These are phyloP conservation scores for Cyphellophora attinorum DNA, from an alignment of 2,329 filamentous ascomycete genomes.

Conservation along the genomic window DNA sequence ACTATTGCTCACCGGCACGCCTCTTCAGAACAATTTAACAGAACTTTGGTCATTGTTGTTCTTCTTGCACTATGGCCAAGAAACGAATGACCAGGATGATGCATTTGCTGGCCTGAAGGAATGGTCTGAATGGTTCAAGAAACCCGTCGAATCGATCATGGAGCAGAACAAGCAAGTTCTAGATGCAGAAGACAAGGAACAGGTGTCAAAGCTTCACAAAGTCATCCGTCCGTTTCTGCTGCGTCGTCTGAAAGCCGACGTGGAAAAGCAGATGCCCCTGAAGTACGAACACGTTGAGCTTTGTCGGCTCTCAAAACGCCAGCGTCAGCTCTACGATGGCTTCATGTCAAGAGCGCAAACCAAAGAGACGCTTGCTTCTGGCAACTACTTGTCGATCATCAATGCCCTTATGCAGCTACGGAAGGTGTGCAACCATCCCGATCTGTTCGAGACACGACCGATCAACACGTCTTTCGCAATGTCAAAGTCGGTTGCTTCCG, in stretches of 20 bases:
- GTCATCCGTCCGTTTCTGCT: slow-evolving; percentile 87
- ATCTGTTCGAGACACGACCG: slow-evolving; percentile 88
- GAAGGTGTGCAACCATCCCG: slow-evolving; percentile 97
- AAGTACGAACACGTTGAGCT: slow-evolving; percentile 98
- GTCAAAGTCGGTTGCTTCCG: slow-evolving; percentile 63
- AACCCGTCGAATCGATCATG: slow-evolving; percentile 89
- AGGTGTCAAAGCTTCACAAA: slow-evolving; percentile 88
- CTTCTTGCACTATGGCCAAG: slow-evolving; percentile 84
- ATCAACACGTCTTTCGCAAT: slow-evolving; percentile 97
- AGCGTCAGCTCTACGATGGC: slow-evolving; percentile 91
- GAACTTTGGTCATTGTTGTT: slow-evolving; percentile 96
- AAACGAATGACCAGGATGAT: slow-evolving; percentile 64
- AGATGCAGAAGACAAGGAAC: slow-evolving; percentile 84
- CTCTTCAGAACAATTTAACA: slow-evolving; percentile 91
- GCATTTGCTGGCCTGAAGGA: slow-evolving; percentile 92
- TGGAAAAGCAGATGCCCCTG: slow-evolving; percentile 97
- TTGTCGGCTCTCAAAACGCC: slow-evolving; percentile 87
- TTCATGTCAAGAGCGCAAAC: slow-evolving; percentile 89
- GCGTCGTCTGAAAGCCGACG: slow-evolving; percentile 84
- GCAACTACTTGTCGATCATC: slow-evolving; percentile 96
- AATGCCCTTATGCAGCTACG: slow-evolving; percentile 96
- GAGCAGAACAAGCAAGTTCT: slow-evolving; percentile 90
- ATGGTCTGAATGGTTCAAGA: slow-evolving; percentile 92
- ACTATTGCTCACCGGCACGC: slow-evolving; percentile 83
- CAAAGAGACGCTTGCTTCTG: slow-evolving; percentile 75